Evolutionary conservation across 2,329 filamentous ascomycete species (phyloP).

Genomic region (Monosporascus sp.): DNA sequence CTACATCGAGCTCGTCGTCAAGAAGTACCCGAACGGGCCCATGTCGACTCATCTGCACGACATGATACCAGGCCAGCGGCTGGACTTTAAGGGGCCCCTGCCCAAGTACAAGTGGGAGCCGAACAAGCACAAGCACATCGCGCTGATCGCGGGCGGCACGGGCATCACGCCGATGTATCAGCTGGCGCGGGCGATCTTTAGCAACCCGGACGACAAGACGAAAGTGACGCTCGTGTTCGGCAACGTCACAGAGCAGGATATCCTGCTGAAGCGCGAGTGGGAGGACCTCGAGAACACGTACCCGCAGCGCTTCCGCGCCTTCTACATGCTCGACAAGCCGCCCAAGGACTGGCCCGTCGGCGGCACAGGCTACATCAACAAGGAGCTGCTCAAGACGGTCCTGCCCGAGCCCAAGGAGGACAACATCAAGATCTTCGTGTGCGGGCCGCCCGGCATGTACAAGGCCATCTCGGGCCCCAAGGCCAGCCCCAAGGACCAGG

Average conservation of each 20-base stretch:
- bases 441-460: constrained; percentile 88
- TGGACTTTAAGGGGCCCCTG: constrained; percentile 92
- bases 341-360: constrained; percentile 67
- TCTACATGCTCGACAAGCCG: constrained; percentile 86
- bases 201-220: constrained; percentile 93
- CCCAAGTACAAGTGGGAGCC: constrained; percentile 85
- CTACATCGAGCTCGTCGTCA: constrained; percentile 83
- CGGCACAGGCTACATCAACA: constrained; percentile 74
- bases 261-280: constrained; percentile 82
- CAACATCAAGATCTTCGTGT: constrained; percentile 96
- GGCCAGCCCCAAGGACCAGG: constrained; percentile 90
- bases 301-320: constrained; percentile 89
- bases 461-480: constrained; percentile 87
- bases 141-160: constrained; percentile 86
- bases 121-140: constrained; percentile 92
- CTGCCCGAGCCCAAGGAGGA: constrained; percentile 86
- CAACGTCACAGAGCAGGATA: constrained; percentile 85
- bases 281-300: constrained; percentile 88
- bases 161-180: constrained; percentile 99
- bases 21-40: constrained; percentile 82
- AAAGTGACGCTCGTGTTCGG: constrained; percentile 95
- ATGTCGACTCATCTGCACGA: constrained; percentile 89
- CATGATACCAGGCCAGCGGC: constrained; percentile 73
- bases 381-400: constrained; percentile 91
- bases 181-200: constrained; percentile 85